Evolutionary conservation across 2,329 filamentous ascomycete species (phyloP).

Genomic region (Phialemonium atrogriseum): DNA sequence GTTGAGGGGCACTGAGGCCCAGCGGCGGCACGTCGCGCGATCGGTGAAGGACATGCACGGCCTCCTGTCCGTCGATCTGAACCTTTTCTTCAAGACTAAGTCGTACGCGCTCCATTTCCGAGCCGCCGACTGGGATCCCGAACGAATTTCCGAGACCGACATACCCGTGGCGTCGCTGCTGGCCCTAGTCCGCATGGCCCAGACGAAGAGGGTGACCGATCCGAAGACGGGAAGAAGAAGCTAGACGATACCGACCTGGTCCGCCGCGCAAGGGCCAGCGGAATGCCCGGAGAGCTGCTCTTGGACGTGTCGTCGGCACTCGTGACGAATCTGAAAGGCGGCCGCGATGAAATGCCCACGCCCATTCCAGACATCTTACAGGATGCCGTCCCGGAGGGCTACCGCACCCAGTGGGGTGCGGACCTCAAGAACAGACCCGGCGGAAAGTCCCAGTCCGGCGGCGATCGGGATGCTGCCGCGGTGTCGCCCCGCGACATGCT

Average conservation of each 20-base stretch:
- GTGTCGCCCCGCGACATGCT: constrained; percentile 9
- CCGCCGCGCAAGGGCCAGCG: constrained; percentile 11
- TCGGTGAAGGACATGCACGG: constrained; percentile 9
- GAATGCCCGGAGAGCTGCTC: constrained; percentile 11
- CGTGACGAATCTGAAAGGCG: background rate
- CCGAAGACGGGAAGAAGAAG: constrained; percentile 17
- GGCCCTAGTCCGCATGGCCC: constrained; percentile 16
- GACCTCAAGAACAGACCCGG: background rate
- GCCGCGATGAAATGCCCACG: too few species aligned
- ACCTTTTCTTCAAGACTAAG: constrained; percentile 23
- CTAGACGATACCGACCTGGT: constrained; percentile 22
- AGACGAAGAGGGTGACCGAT: constrained; percentile 18
- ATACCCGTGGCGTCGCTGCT: constrained; percentile 17
- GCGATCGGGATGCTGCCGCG: background rate
- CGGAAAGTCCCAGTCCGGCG: background rate
- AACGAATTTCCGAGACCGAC: constrained; percentile 26
- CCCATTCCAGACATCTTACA: background rate
- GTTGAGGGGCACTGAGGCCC: constrained; percentile 1
- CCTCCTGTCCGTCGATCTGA: constrained; percentile 11
- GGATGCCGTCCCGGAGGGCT: background rate
- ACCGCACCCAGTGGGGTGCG: background rate
- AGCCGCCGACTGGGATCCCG: constrained; percentile 24
- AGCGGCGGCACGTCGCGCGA: background rate
- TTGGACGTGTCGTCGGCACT: constrained; percentile 2
- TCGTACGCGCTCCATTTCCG: constrained; percentile 21